phyloP scores from a whole-genome alignment of 73 alveolate genomes.

The Paramecium sexaurelia region DNA sequence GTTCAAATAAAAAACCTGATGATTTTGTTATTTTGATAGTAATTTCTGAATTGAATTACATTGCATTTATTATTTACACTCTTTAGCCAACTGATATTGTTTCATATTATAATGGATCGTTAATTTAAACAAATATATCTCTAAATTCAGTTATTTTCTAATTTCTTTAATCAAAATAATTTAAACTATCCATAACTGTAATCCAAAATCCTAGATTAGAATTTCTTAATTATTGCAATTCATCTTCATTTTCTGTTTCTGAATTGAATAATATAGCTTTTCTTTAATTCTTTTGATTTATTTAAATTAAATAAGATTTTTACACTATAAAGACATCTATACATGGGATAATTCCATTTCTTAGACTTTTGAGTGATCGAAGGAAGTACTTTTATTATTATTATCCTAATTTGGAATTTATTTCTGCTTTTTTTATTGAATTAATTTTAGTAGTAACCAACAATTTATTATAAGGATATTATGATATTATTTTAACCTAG shows the following conservation, averaged over 20 bases:
- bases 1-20: background rate
- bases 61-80: background rate
- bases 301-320: background rate
- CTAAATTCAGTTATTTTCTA: background rate
- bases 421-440: constrained; percentile 1
- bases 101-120: background rate
- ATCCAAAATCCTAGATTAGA: background rate
- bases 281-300: background rate
- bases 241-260: background rate
- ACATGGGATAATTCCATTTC: background rate
- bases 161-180: background rate
- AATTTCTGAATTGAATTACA: background rate
- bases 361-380: background rate
- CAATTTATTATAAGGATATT: background rate
- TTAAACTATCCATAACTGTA: background rate
- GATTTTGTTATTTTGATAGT: background rate
- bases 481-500: background rate
- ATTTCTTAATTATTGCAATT: background rate
- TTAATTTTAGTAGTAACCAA: constrained; percentile 9
- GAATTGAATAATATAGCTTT: background rate
- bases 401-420: background rate
- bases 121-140: background rate
- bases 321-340: constrained; percentile 1
- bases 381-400: background rate
- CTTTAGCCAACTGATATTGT: background rate